Evolutionary conservation across 148 eudicot species (phyloP).

Genomic region (Persicaria maculosa): DNA sequence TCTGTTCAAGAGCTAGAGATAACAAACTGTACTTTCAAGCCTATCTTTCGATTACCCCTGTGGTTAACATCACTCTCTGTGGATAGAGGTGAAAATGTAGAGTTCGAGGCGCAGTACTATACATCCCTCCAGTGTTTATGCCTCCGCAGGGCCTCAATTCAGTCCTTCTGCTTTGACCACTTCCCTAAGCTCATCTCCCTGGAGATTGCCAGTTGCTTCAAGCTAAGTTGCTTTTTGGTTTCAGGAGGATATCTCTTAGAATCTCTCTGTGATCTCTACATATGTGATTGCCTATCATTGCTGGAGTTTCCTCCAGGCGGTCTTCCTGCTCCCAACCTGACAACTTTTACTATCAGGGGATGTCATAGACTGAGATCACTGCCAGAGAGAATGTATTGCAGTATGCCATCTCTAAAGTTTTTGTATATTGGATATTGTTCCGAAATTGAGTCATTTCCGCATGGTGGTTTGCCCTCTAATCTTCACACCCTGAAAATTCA

Average conservation of each 20-base stretch:
- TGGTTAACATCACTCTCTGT: background rate
- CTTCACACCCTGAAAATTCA: background rate
- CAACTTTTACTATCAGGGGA: background rate
- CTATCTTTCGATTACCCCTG: background rate
- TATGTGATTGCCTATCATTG: background rate
- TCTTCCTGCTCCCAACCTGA: background rate
- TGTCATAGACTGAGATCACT: background rate
- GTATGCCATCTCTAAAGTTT: background rate
- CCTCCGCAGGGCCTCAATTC: background rate
- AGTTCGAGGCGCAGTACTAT: background rate
- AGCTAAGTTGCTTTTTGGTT: background rate
- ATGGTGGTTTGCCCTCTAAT: background rate
- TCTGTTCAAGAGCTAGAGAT: background rate
- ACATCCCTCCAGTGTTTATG: background rate
- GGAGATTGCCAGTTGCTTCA: background rate
- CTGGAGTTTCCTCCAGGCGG: background rate
- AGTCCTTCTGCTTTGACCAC: background rate
- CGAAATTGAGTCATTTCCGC: background rate
- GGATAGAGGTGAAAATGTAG: background rate
- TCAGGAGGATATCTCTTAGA: background rate
- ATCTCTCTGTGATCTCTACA: background rate
- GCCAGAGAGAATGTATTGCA: conserved; percentile 1
- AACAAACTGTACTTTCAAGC: background rate
- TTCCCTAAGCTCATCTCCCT: background rate
- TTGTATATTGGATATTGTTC: background rate